phyloP scores from a whole-genome alignment of 2,329 filamentous ascomycete genomes.

The Fusarium dimerum region DNA sequence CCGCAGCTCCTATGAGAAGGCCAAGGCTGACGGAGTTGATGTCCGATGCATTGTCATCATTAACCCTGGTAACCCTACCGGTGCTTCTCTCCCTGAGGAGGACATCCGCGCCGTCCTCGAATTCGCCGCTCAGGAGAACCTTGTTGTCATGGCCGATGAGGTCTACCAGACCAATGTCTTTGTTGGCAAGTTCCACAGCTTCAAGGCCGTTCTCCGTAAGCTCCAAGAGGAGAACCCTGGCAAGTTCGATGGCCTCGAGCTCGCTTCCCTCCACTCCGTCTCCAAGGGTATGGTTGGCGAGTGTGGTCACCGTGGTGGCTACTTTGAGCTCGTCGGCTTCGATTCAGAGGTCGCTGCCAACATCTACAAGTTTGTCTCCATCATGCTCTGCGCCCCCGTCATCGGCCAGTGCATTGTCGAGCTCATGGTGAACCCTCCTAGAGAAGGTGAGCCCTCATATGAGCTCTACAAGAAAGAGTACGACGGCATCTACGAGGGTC shows the following conservation, averaged over 20 bases:
- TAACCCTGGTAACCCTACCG: constrained; percentile 97
- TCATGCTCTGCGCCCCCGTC: constrained; percentile 94
- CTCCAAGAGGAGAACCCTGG: constrained; percentile 75
- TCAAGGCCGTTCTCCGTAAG: constrained; percentile 84
- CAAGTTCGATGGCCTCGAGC: constrained; percentile 81
- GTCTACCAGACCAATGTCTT: constrained; percentile 99
- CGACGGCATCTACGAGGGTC: constrained; percentile 74
- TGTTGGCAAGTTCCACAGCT: constrained; percentile 88
- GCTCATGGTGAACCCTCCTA: constrained; percentile 95
- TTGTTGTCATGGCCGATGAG: constrained; percentile 93
- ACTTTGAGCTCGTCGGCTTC: constrained; percentile 95
- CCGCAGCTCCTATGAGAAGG: constrained; percentile 70
- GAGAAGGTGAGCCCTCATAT: constrained; percentile 78
- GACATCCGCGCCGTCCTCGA: constrained; percentile 86
- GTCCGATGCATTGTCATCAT: constrained; percentile 95
- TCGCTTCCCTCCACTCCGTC: constrained; percentile 88
- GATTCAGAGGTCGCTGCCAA: constrained; percentile 81
- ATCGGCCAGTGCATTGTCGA: constrained; percentile 96
- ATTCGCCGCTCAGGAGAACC: constrained; percentile 79
- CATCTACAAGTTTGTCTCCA: constrained; percentile 98
- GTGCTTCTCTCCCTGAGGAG: constrained; percentile 75
- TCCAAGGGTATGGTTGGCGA: constrained; percentile 99
- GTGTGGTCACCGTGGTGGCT: constrained; percentile 95
- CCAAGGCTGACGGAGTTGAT: constrained; percentile 75
- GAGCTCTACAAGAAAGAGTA: constrained; percentile 85